Conservation (phyloP, 148 eudicot species). For the Drosera capensis region DNA sequence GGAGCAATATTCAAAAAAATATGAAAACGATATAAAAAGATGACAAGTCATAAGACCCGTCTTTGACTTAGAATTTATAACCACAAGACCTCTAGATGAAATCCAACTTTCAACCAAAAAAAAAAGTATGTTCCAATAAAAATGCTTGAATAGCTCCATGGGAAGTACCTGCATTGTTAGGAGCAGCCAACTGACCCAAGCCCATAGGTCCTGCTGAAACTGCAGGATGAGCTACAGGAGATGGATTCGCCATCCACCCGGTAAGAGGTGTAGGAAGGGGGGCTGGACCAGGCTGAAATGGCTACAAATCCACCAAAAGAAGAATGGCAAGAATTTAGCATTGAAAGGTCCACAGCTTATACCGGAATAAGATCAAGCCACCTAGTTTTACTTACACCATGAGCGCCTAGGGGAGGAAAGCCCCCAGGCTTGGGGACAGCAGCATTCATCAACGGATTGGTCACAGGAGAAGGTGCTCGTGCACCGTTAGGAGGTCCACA, state of each 20-base stretch:
- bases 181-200: constrained; percentile 17
- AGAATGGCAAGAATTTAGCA: neutral
- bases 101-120: neutral
- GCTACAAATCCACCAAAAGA: constrained; percentile 14
- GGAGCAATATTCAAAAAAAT: too few species aligned
- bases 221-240: constrained; percentile 31
- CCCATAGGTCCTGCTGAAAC: constrained; percentile 31
- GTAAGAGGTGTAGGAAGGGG: constrained; percentile 27
- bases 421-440: constrained; percentile 26
- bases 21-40: too few species aligned
- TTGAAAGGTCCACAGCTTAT: neutral
- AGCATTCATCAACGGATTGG: constrained; percentile 17
- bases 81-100: neutral
- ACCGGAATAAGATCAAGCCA: neutral
- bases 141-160: neutral
- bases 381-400: constrained; percentile 27
- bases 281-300: constrained; percentile 31
- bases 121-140: neutral
- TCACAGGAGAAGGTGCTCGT: constrained; percentile 24
- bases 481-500: constrained; percentile 37
- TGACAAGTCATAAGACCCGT: too few species aligned
- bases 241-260: constrained; percentile 45
- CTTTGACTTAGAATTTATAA: too few species aligned
- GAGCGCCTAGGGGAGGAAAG: constrained; percentile 38
- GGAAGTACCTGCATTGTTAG: constrained; percentile 32